These are phyloP conservation scores for Cyberlindnera saturnus DNA, from an alignment of 805 yeast species.

Conservation along the genomic window DNA sequence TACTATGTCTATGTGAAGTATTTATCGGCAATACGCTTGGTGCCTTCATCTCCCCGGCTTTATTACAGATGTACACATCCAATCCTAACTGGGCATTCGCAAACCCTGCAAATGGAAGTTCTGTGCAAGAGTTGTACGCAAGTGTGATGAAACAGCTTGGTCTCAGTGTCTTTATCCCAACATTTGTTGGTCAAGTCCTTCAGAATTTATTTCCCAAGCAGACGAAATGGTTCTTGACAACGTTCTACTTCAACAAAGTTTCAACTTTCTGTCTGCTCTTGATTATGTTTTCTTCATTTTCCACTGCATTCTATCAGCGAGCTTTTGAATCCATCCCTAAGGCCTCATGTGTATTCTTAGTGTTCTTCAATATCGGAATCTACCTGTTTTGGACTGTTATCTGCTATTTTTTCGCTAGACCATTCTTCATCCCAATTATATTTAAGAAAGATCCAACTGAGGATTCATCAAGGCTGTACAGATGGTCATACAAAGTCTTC, in stretches of 20 bases:
- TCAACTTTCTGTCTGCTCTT: conserved; percentile 76
- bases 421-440: conserved; percentile 39
- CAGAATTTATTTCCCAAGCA: conserved; percentile 67
- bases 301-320: conserved; percentile 79
- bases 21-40: conserved; percentile 81
- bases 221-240: conserved; percentile 52
- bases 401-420: conserved; percentile 57
- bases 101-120: conserved; percentile 60
- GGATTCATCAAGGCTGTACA: conserved; percentile 39
- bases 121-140: conserved; percentile 54
- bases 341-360: conserved; percentile 65
- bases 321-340: conserved; percentile 70
- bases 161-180: conserved; percentile 73
- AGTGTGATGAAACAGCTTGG: conserved; percentile 88
- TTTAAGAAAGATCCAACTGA: conserved; percentile 44
- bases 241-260: conserved; percentile 59
- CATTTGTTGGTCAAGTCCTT: conserved; percentile 80
- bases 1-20: conserved; percentile 79
- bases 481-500: conserved; percentile 28
- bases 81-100: conserved; percentile 64
- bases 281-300: conserved; percentile 73
- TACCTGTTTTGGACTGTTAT: conserved; percentile 70
- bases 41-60: conserved; percentile 82
- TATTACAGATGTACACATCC: conserved; percentile 62
- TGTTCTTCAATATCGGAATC: conserved; percentile 77